Conservation (phyloP, 805 yeast species). For the Pichia californica region DNA sequence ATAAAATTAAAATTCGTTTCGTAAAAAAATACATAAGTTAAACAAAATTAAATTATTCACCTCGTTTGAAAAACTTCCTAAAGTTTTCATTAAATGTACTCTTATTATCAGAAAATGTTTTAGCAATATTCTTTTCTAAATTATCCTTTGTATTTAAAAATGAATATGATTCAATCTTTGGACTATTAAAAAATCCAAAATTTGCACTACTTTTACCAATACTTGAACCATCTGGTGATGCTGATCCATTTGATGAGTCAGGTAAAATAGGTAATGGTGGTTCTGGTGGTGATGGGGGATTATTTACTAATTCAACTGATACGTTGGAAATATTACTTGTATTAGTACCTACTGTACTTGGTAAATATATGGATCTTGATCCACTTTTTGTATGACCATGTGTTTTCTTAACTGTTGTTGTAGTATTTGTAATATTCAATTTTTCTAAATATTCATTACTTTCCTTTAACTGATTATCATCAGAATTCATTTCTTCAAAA, state of each 20-base stretch:
- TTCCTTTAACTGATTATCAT: constrained; percentile 24
- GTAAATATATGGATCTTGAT: constrained; percentile 14
- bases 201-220: constrained; percentile 8
- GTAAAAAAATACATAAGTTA: too few relatives aligned
- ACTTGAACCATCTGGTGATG: neutral
- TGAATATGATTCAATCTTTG: constrained; percentile 26
- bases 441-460: constrained; percentile 23
- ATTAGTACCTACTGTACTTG: constrained; percentile 8
- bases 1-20: neutral
- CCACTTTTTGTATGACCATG: constrained; percentile 9
- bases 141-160: constrained; percentile 36
- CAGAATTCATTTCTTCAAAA: constrained; percentile 23
- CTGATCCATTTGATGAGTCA: neutral
- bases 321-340: neutral
- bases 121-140: constrained; percentile 38
- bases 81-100: constrained; percentile 65
- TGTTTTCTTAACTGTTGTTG: neutral
- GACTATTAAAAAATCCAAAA: constrained; percentile 16
- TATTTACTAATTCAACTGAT: too few relatives aligned
- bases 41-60: neutral
- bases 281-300: constrained; percentile 13
- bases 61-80: constrained; percentile 48
- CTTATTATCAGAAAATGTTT: constrained; percentile 45
- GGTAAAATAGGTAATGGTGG: constrained; percentile 6
- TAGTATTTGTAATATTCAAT: constrained; percentile 14